phyloP scores from a whole-genome alignment of 2,329 filamentous ascomycete species.

The Xylaria sp. region DNA sequence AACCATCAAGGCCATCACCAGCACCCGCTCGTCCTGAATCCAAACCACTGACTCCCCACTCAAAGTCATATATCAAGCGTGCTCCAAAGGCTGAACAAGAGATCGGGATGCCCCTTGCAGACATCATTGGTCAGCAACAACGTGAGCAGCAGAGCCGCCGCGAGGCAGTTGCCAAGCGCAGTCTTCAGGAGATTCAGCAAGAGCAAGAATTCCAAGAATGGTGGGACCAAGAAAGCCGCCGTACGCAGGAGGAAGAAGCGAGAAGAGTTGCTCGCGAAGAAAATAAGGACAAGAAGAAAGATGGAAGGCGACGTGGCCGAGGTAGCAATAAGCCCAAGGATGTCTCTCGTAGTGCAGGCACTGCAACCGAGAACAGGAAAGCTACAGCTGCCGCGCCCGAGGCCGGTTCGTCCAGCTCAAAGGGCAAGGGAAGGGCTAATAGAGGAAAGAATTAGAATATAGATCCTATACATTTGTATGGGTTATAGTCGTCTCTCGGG shows the following conservation, averaged over 20 bases:
- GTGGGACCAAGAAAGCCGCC: constrained; percentile 88
- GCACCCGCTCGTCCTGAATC: constrained; percentile 47
- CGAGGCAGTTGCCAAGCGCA: constrained; percentile 87
- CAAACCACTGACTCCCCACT: constrained; percentile 66
- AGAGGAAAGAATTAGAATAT: constrained; percentile 37
- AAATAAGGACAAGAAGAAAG: constrained; percentile 51
- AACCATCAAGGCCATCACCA: constrained; percentile 48
- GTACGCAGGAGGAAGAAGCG: constrained; percentile 73
- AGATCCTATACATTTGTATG: constrained; percentile 29
- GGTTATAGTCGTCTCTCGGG: constrained; percentile 22
- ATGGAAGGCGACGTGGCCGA: constrained; percentile 32
- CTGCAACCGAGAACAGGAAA: constrained; percentile 16
- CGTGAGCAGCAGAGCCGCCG: constrained; percentile 84
- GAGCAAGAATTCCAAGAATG: constrained; percentile 97
- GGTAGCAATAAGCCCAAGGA: constrained; percentile 28
- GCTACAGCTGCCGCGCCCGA: constrained; percentile 10
- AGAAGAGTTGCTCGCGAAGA: constrained; percentile 55
- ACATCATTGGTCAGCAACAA: constrained; percentile 89
- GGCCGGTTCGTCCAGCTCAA: constrained; percentile 26
- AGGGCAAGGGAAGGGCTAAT: constrained; percentile 24
- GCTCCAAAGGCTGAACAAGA: constrained; percentile 71
- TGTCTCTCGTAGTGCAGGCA: constrained; percentile 15
- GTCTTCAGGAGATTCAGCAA: constrained; percentile 92
- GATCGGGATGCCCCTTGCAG: constrained; percentile 79
- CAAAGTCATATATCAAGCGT: constrained; percentile 68